phyloP scores from a whole-genome alignment of 345 rosid species.

The Turritis glabra region DNA sequence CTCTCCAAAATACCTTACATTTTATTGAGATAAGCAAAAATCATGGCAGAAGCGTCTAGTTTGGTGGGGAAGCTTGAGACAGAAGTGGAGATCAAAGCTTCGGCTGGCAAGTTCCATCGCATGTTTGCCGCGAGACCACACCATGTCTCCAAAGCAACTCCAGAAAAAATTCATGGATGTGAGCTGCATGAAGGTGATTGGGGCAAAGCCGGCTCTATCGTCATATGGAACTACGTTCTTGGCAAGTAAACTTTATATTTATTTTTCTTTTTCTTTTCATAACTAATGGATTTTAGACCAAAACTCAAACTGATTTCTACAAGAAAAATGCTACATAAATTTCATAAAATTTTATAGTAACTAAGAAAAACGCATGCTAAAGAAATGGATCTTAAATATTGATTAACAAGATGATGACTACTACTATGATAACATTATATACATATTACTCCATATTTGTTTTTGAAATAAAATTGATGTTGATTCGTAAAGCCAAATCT shows the following conservation, averaged over 20 bases:
- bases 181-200: slow-evolving; percentile 44
- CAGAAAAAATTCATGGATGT: slow-evolving; percentile 26
- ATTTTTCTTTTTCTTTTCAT: background rate
- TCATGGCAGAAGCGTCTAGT: slow-evolving; percentile 13
- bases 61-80: slow-evolving; percentile 23
- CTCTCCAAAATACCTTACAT: background rate
- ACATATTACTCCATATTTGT: background rate
- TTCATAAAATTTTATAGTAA: background rate
- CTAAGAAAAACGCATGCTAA: background rate
- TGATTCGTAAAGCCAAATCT: background rate
- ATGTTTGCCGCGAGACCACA: slow-evolving; percentile 42
- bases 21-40: background rate
- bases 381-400: background rate
- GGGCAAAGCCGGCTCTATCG: slow-evolving; percentile 36
- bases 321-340: background rate
- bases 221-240: slow-evolving; percentile 42
- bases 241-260: background rate
- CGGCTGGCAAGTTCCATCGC: slow-evolving; percentile 34
- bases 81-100: slow-evolving; percentile 31
- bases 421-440: background rate
- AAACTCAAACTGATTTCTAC: background rate
- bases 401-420: background rate
- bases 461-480: background rate
- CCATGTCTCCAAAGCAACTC: slow-evolving; percentile 36
- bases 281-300: background rate